Evolutionary conservation across 139 green algal genomes (phyloP).

Genomic region (Pleodorina starrii): DNA sequence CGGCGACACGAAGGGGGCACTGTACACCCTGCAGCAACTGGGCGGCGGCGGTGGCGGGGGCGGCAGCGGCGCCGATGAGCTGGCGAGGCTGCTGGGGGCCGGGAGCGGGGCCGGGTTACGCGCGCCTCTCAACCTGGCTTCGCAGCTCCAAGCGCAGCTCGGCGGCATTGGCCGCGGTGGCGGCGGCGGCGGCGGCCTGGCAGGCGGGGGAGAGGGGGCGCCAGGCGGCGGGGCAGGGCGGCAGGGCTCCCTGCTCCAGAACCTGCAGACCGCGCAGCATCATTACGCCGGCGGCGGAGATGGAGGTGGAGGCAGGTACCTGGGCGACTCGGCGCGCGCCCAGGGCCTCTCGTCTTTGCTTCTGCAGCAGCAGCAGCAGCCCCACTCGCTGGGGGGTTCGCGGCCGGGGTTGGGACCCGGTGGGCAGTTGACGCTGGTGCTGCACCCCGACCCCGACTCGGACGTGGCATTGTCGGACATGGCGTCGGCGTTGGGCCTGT

Average conservation of each 20-base stretch:
- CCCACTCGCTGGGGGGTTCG: not conserved
- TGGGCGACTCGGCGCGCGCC: not conserved
- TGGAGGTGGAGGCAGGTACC: not conserved
- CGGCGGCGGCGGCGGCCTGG: not conserved
- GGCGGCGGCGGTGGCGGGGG: not conserved
- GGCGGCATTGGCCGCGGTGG: not conserved
- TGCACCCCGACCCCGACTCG: not conserved
- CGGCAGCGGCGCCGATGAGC: not conserved
- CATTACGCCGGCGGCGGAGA: not conserved
- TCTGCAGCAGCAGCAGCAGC: not conserved
- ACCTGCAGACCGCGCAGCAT: not conserved
- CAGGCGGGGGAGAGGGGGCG: not conserved
- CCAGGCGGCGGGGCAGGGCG: too few relatives aligned
- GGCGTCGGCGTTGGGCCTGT: not conserved
- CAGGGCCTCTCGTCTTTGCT: not conserved
- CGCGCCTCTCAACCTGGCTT: not conserved
- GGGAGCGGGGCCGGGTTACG: not conserved
- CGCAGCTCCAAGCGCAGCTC: not conserved
- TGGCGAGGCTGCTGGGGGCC: not conserved
- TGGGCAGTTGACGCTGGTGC: not conserved
- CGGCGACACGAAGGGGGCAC: not conserved
- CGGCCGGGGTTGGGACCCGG: not conserved
- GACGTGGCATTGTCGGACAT: not conserved
- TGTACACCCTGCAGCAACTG: not conserved
- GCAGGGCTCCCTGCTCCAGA: too few relatives aligned